Conservation (phyloP, 371 early-diverging fungal species). For the Apophysomyces variabilis region DNA sequence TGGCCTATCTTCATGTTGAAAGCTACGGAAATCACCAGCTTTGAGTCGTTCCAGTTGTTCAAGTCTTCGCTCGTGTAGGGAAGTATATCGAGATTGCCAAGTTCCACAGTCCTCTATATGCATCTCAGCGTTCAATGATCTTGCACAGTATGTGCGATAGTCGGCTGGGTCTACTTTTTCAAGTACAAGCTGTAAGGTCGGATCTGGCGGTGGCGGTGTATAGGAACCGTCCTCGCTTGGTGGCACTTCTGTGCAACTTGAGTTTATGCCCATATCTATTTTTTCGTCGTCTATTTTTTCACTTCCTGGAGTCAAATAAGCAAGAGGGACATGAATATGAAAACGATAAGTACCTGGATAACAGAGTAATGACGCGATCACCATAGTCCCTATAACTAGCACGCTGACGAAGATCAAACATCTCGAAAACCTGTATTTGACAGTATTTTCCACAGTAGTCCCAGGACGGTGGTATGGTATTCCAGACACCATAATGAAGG, state of each 20-base stretch:
- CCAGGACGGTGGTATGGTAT: slow-evolving; percentile 3
- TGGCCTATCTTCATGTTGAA: slow-evolving; percentile 30
- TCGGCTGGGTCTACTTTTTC: slow-evolving; percentile 33
- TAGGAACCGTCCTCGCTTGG: slow-evolving; percentile 41
- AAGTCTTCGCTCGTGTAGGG: slow-evolving; percentile 40
- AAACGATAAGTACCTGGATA: slow-evolving; percentile 34
- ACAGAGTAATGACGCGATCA: slow-evolving; percentile 28
- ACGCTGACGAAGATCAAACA: slow-evolving; percentile 40
- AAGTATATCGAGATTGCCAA: slow-evolving; percentile 46
- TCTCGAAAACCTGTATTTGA: slow-evolving; percentile 41
- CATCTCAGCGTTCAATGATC: slow-evolving; percentile 21
- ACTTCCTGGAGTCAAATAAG: not conserved
- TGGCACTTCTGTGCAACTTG: slow-evolving; percentile 28
- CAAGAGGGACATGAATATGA: not conserved
- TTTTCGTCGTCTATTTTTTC: not conserved
- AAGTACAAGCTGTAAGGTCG: slow-evolving; percentile 36
- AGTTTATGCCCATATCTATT: slow-evolving; percentile 20
- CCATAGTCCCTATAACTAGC: slow-evolving; percentile 43
- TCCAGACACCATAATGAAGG: not conserved
- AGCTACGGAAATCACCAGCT: slow-evolving; percentile 31
- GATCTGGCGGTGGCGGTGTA: slow-evolving; percentile 50
- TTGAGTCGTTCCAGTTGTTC: slow-evolving; percentile 36
- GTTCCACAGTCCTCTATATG: slow-evolving; percentile 46
- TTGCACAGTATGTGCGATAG: slow-evolving; percentile 42
- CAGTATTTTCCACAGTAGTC: not conserved